Conservation (phyloP, 2,329 filamentous ascomycete species). For the Daldinia sp. region DNA sequence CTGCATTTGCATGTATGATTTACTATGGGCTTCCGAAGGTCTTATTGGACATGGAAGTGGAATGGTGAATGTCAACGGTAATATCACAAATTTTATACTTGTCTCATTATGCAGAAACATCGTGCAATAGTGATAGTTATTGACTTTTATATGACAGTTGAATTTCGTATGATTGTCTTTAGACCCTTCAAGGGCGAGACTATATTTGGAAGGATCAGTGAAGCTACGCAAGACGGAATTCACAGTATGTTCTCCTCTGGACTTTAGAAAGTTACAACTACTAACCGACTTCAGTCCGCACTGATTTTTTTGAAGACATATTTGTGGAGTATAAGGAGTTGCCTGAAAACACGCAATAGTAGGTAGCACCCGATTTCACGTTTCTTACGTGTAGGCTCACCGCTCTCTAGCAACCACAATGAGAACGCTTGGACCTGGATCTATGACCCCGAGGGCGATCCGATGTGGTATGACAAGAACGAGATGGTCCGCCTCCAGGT, state of each 20-base stretch:
- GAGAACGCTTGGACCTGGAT: conserved; percentile 90
- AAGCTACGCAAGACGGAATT: conserved; percentile 78
- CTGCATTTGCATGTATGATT: conserved; percentile 92
- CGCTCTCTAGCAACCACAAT: conserved; percentile 69
- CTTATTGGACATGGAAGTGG: conserved; percentile 93
- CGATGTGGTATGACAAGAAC: conserved; percentile 88
- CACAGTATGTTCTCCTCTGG: conserved; percentile 62
- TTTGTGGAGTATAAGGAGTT: conserved; percentile 80
- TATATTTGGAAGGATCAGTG: conserved; percentile 84
- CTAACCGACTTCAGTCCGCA: conserved; percentile 68
- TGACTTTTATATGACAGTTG: conserved; percentile 67
- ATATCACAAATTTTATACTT: conserved; percentile 37
- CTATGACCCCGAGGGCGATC: conserved; percentile 69
- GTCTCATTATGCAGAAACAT: background rate
- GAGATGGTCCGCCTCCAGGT: conserved; percentile 90
- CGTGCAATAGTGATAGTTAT: background rate
- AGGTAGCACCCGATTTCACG: conserved; percentile 53
- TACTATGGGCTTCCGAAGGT: conserved; percentile 90
- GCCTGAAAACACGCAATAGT: conserved; percentile 83
- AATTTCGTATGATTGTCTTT: conserved; percentile 94
- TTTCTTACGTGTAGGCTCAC: conserved; percentile 44
- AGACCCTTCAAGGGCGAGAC: conserved; percentile 96
- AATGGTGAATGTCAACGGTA: conserved; percentile 93
- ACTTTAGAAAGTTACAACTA: background rate
- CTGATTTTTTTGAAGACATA: conserved; percentile 96